Percentiles rank a stretch among this genome's conserved stretches.
Evolutionary conservation across 768 basidiomycete genomes (phyloP).

Genomic region (Boletus eberwhitei): DNA sequence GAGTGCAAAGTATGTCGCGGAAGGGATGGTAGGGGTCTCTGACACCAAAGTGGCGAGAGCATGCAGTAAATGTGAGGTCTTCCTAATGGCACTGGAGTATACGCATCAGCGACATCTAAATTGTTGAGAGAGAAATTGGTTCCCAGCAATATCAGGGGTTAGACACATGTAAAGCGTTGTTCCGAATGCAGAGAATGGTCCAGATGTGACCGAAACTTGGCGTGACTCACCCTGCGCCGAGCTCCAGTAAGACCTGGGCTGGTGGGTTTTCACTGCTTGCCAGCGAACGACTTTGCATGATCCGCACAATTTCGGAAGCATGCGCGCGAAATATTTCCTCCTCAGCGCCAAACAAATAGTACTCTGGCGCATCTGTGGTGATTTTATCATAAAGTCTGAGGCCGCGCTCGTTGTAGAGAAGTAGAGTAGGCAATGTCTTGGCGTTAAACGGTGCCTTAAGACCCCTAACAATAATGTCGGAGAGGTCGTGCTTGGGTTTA

Average conservation of each 20-base stretch:
- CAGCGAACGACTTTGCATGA: slow-evolving; percentile 51
- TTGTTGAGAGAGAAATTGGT: neutral
- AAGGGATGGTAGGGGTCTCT: slow-evolving; percentile 34
- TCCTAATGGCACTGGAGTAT: slow-evolving; percentile 66
- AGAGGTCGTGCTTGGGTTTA: slow-evolving; percentile 31
- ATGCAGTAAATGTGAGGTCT: slow-evolving; percentile 80
- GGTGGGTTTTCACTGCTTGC: slow-evolving; percentile 23
- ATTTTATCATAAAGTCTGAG: slow-evolving; percentile 84
- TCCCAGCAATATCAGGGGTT: neutral
- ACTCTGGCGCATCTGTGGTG: slow-evolving; percentile 73
- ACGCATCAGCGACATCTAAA: slow-evolving; percentile 8
- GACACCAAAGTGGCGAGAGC: slow-evolving; percentile 60
- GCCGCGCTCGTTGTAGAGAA: slow-evolving; percentile 85
- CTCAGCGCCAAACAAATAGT: slow-evolving; percentile 90
- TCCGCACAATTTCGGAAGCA: slow-evolving; percentile 68
- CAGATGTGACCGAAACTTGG: neutral
- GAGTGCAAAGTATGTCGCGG: slow-evolving; percentile 85
- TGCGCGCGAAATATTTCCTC: slow-evolving; percentile 76
- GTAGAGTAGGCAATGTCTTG: slow-evolving; percentile 73
- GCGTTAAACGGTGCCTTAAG: slow-evolving; percentile 51
- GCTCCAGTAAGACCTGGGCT: slow-evolving; percentile 72
- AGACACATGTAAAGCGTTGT: neutral
- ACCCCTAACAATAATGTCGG: slow-evolving; percentile 50
- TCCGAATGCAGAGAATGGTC: neutral
- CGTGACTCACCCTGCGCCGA: slow-evolving; percentile 85